Conservation (phyloP, 805 yeast genomes). For the Ogataea ramenticola region DNA sequence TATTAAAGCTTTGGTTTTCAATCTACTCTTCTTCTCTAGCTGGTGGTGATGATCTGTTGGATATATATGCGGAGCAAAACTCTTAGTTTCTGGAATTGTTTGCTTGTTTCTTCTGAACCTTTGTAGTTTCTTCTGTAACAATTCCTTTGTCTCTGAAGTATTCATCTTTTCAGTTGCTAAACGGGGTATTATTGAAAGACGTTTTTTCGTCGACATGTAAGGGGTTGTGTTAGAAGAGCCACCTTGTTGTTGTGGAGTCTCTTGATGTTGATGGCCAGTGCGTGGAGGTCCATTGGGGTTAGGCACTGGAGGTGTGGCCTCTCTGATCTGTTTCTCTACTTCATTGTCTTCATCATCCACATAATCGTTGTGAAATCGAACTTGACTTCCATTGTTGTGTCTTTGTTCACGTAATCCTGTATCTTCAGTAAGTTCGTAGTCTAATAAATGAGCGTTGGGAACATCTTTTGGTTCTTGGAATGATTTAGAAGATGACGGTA, state of each 20-base stretch:
- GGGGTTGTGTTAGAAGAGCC: neutral
- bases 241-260: constrained; percentile 1
- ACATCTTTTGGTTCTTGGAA: neutral
- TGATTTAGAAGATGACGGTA: neutral
- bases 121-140: constrained; percentile 11
- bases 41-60: constrained; percentile 1
- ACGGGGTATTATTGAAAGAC: neutral
- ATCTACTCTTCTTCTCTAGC: constrained; percentile 16
- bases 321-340: neutral
- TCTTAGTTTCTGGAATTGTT: constrained; percentile 8
- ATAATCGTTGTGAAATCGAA: constrained; percentile 2
- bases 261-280: neutral
- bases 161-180: neutral
- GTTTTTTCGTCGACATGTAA: neutral
- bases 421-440: neutral
- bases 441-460: neutral
- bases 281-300: neutral
- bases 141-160: constrained; percentile 9
- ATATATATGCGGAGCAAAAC: neutral
- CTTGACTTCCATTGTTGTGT: constrained; percentile 2
- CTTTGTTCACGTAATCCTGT: neutral
- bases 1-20: constrained; percentile 28
- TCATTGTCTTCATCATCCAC: neutral
- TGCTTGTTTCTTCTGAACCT: constrained; percentile 11
- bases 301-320: constrained; percentile 6